phyloP scores from a whole-genome alignment of 202 grass and related monocot species.

The Panicum virgatum region DNA sequence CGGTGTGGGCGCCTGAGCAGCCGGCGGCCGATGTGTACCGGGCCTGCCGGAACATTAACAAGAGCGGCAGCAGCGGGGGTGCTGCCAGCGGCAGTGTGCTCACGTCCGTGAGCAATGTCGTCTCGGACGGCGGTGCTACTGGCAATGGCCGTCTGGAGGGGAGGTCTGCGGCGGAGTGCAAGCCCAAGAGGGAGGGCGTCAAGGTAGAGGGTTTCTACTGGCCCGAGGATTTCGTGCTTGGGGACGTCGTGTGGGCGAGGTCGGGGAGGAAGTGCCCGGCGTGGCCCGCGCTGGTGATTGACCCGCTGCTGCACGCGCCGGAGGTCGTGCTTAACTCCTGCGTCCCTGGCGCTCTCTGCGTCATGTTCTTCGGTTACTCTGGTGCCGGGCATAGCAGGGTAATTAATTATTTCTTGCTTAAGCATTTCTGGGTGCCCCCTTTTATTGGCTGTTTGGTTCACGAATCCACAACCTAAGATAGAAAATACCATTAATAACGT shows the following conservation, averaged over 20 bases:
- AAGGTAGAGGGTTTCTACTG: conserved; percentile 49
- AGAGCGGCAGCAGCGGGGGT: conserved; percentile 30
- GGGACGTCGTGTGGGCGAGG: conserved; percentile 83
- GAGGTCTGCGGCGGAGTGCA: conserved; percentile 42
- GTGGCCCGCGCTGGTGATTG: conserved; percentile 89
- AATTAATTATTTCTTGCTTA: conserved; percentile 14
- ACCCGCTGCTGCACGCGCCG: conserved; percentile 65
- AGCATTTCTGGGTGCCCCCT: not conserved
- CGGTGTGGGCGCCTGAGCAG: conserved; percentile 10
- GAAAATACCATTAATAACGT: not conserved
- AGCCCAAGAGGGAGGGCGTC: conserved; percentile 38
- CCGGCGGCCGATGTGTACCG: conserved; percentile 27
- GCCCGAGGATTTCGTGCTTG: conserved; percentile 75
- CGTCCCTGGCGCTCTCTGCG: conserved; percentile 68
- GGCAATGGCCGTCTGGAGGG: not conserved
- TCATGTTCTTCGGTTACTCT: conserved; percentile 86
- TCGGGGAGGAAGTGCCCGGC: conserved; percentile 69
- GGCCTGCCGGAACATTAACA: conserved; percentile 47
- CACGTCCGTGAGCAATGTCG: conserved; percentile 47
- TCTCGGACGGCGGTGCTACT: not conserved
- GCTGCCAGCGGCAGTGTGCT: conserved; percentile 52
- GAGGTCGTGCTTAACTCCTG: conserved; percentile 80
- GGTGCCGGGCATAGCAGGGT: conserved; percentile 65
- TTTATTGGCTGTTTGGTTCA: not conserved
- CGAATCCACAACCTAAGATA: not conserved